Base-by-base conservation (phyloP, 441 rosid species). In the Isatis lusitanica region DNA sequence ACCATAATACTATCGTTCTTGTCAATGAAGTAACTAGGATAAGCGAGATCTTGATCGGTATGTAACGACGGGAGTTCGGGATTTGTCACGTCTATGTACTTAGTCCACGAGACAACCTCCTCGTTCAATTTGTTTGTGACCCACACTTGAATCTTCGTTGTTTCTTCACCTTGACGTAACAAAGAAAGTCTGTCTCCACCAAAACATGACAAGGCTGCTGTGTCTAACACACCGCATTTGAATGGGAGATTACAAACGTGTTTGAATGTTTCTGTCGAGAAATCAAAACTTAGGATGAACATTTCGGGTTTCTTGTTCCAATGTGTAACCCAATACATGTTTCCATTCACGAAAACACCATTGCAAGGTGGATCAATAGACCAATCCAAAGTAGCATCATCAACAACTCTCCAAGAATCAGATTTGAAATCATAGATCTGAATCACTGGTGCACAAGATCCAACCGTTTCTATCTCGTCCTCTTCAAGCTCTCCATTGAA, bases 291-390 rank as follows among this genome's bases (percentile, higher is more conserved):
- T 58, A 71, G 68, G 28, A 77, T 71, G 80, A 71, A 77, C 2
- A 26, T 5, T 31, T 71, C 57, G 2, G 67, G 63, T 57, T 31
- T 71, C 4, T 48, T 48, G 40, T 64, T 77, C 73, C 80, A 71
- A 12, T 77, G 68, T 50, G 68, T 51, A 44, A 71, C 26, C 80
- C 80, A 76, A 71, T 58, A 76, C 80, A 76, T 71, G 50, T 71
- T 77, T 71, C 80, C 80, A 50, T 71, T 66, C 42, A 66, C 33
- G 15, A 73, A 77, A 0, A 71, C 76, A 35, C 80, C 73, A 24
- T 71, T 65, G 26, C 76, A 71, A 40, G 73, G 73, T 0, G 80
- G 68, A 42, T 71, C 73, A 12, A 77, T 71, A 21, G 51, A 65
- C 80, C 80, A 77, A 33, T 65, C 76, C 42, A 71, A 66, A 16